Base-by-base conservation (phyloP, 2,329 filamentous ascomycete genomes). In the Pyrenophora graminea region DNA sequence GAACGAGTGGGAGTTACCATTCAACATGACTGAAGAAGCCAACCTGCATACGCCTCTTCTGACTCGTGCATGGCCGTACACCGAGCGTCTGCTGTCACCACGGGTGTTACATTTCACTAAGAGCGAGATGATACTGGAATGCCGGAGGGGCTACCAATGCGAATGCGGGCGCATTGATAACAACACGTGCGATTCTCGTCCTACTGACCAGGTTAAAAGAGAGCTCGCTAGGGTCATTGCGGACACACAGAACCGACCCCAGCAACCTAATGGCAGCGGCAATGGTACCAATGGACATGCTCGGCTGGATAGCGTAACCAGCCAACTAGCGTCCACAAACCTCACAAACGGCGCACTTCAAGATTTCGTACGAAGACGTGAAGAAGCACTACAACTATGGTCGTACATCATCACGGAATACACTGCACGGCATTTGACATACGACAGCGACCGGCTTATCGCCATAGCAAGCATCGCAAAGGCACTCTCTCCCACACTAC, bases 91-190 rank as follows among this genome's bases (percentile, higher is more conserved):
- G 1, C 58, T 72, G 3, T 70, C 69, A 9, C 59, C 63, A 2
- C 63, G 69, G 5, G 61, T 71, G 10, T 50, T 72, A 3, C 68
- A 72, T 40, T 70, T 72, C 38, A 70, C 68, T 6, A 64, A 63
- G 39, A 70, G 63, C 44, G 69, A 72, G 37, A 68, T 72, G 67
- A 68, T 72, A 32, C 45, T 72, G 10, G 69, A 72, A 53, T 76
- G 74, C 25, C 60, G 68, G 32, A 62, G 71, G 57, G 66, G 61
- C 21, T 68, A 70, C 42, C 67, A 69, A 39, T 73, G 70, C 52
- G 70, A 73, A 52, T 73, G 70, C 41, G 68, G 66, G 23, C 59
- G 69, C 9, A 70, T 73, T 18, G 59, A 63, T n/a, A 58, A 72
- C 36, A 43, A 53, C 7, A 58, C 49, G 0, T 71, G 63, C 43